Conservation (phyloP, 2,329 filamentous ascomycete genomes). For the Ophiognomonia clavigignenti-juglandacearum region DNA sequence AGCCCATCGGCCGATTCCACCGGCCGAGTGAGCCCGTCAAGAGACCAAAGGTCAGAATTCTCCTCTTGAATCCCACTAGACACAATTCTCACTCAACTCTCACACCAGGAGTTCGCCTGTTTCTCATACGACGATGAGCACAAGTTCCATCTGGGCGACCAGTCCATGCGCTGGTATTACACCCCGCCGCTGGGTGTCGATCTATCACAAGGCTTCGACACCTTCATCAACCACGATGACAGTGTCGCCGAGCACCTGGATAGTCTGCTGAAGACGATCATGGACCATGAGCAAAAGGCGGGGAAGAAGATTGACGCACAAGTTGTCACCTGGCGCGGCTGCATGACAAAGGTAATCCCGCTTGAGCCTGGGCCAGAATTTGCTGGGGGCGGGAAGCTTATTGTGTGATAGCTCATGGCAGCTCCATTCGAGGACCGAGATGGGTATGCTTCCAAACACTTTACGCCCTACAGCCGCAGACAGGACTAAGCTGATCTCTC, state of each 20-base stretch:
- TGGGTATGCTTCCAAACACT: conserved; percentile 45
- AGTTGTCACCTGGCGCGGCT: conserved; percentile 89
- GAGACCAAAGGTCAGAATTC: conserved; percentile 65
- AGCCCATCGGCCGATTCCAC: conserved; percentile 65
- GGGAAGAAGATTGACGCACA: conserved; percentile 68
- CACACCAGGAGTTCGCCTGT: conserved; percentile 71
- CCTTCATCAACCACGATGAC: conserved; percentile 79
- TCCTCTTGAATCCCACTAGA: background rate
- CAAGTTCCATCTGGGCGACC: conserved; percentile 68
- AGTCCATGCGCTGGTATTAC: conserved; percentile 85
- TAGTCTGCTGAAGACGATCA: conserved; percentile 71
- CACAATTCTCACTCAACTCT: background rate
- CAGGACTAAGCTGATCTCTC: conserved; percentile 12
- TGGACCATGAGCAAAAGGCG: conserved; percentile 64
- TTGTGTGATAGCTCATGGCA: conserved; percentile 66
- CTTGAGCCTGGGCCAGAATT: background rate
- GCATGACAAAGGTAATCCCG: conserved; percentile 85
- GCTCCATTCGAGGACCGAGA: conserved; percentile 77
- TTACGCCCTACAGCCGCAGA: background rate
- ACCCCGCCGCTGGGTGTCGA: conserved; percentile 66
- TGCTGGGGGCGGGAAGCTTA: background rate
- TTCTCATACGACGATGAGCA: conserved; percentile 92
- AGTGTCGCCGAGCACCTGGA: conserved; percentile 82
- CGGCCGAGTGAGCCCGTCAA: conserved; percentile 67
- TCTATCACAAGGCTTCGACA: conserved; percentile 75